Evolutionary conservation across 257 asterid species (phyloP).

Genomic region (Craterostigma plantagineum): DNA sequence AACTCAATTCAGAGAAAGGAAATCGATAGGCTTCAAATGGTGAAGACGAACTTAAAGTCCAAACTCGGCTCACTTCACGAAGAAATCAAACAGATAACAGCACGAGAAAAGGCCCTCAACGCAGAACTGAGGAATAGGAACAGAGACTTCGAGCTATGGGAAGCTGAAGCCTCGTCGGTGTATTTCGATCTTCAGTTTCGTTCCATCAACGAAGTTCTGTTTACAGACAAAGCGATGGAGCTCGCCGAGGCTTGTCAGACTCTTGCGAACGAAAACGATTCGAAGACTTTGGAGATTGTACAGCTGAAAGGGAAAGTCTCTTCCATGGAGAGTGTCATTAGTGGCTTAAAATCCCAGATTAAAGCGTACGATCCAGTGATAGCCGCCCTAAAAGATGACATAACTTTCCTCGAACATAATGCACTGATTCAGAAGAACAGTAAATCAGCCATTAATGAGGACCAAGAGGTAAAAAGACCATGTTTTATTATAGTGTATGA

Average conservation of each 20-base stretch:
- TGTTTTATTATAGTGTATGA: neutral
- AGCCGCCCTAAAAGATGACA: conserved; percentile 31
- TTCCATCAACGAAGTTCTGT: conserved; percentile 28
- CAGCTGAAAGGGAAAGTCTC: conserved; percentile 31
- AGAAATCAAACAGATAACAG: conserved; percentile 41
- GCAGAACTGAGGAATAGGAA: conserved; percentile 45
- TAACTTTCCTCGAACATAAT: conserved; percentile 34
- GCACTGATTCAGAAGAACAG: conserved; percentile 21
- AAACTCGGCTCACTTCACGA: conserved; percentile 37
- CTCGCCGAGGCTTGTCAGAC: conserved; percentile 26
- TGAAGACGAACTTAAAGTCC: conserved; percentile 28
- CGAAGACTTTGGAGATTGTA: conserved; percentile 30
- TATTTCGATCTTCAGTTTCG: conserved; percentile 48
- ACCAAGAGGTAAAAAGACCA: conserved; percentile 29
- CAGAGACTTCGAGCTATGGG: conserved; percentile 51
- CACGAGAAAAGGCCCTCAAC: conserved; percentile 32
- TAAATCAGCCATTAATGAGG: conserved; percentile 9
- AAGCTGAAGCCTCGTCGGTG: conserved; percentile 50
- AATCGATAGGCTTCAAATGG: conserved; percentile 32
- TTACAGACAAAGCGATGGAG: conserved; percentile 40
- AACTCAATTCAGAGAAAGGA: conserved; percentile 32
- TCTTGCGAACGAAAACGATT: conserved; percentile 21
- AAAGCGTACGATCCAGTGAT: conserved; percentile 32
- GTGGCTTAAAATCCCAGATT: conserved; percentile 28
- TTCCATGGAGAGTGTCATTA: conserved; percentile 30